Percentiles rank a stretch among this genome's conserved stretches.
Evolutionary conservation across 352 stramenopile species (phyloP).

Genomic region (Aphanomyces astaci): DNA sequence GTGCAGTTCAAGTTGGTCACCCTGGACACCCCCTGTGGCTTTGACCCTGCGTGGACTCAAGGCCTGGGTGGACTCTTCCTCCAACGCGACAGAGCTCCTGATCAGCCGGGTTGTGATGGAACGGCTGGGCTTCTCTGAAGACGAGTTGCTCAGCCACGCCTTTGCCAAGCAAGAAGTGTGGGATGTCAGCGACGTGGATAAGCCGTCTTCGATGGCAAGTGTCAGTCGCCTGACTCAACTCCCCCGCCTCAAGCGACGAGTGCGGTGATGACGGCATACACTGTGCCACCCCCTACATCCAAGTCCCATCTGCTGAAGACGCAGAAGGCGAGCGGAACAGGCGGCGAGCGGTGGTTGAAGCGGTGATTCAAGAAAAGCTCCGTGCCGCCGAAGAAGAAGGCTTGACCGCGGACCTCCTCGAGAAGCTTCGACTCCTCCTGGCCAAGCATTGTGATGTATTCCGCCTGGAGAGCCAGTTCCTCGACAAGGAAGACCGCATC

Average conservation of each 20-base stretch:
- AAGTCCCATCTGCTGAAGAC: too few species aligned
- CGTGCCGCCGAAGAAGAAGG: background rate
- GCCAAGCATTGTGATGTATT: conserved; percentile 9
- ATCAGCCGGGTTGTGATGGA: too few species aligned
- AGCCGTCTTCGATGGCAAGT: too few species aligned
- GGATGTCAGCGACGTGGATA: background rate
- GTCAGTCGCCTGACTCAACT: too few species aligned
- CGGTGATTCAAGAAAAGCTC: background rate
- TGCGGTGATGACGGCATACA: background rate
- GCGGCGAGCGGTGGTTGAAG: background rate
- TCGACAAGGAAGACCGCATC: too few species aligned
- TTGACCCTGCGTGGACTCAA: too few species aligned
- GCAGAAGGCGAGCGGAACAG: too few species aligned
- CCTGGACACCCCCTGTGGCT: too few species aligned
- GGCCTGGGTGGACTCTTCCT: too few species aligned
- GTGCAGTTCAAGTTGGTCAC: too few species aligned
- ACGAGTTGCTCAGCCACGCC: background rate
- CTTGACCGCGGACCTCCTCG: background rate
- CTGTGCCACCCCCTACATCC: background rate
- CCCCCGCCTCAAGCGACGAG: background rate
- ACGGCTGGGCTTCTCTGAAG: too few species aligned
- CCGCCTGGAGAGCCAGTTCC: conserved; percentile 3
- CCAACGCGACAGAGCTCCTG: too few species aligned
- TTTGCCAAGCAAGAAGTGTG: background rate
- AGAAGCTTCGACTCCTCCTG: background rate